Conservation (phyloP, 208 protist genomes). For the Acanthamoeba triangularis region DNA sequence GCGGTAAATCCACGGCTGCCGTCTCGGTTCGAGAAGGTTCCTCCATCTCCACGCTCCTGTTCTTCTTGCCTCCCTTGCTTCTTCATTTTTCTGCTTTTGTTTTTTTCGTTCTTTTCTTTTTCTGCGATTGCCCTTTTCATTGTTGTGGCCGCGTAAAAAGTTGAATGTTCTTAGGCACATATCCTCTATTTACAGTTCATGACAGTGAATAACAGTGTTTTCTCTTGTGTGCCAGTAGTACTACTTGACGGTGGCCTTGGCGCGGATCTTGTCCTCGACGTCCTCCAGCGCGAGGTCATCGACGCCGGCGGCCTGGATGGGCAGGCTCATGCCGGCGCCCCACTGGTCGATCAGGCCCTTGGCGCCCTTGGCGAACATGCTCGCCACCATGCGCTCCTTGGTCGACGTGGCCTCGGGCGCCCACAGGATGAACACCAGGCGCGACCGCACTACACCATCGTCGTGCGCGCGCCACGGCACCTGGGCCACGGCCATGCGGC, state of each 20-base stretch:
- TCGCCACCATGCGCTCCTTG: conserved; percentile 27
- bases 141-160: too few relatives aligned
- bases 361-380: conserved; percentile 42
- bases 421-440: conserved; percentile 34
- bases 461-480: not conserved
- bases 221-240: too few relatives aligned
- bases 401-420: conserved; percentile 2
- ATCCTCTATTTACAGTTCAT: too few relatives aligned
- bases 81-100: too few relatives aligned
- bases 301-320: too few relatives aligned
- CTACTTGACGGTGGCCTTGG: too few relatives aligned
- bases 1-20: not conserved
- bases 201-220: too few relatives aligned
- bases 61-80: not conserved
- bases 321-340: not conserved
- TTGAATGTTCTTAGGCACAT: too few relatives aligned
- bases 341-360: not conserved
- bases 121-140: too few relatives aligned
- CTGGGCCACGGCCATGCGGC: not conserved
- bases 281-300: too few relatives aligned
- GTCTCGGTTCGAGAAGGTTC: not conserved
- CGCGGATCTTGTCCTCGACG: too few relatives aligned
- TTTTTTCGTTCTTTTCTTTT: too few relatives aligned
- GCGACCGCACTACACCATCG: not conserved
- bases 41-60: not conserved